Evolutionary conservation across 768 basidiomycete genomes (phyloP), one percentile per base, ranked within the genome.

Genomic region (Podaxis sp.): DNA sequence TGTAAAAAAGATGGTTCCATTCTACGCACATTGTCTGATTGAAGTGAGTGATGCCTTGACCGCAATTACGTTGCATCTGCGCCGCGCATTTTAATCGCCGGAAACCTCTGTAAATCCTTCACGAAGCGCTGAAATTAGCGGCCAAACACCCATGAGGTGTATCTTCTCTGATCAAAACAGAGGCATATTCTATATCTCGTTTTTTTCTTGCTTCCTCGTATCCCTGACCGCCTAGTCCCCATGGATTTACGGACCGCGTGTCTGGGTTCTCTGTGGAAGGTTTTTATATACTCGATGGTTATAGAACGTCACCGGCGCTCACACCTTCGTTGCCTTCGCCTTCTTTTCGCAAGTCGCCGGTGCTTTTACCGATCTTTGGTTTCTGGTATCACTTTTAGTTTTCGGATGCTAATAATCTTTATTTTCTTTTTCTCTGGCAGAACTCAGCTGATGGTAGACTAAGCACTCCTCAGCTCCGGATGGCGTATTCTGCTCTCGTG

Each of bases 401-500:
- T 38, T 12, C 19, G n/a, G 19, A 28, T 59, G 53, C n/a, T n/a
- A 46, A n/a, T 59, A 61, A 44, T 49, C 39, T 55, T 49, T n/a
- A 54, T 19, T 13, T 22, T 60, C 52, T 26, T 7, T 49, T 63
- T 63, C 7, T 52, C 15, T 9, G 7, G 19, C 15, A 92, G 88
- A 92, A 89, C 71, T 87, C 90, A 1, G 70, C 71, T 0, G 83
- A 89, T 44, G 85, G 82, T 26, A 80, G 77, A 64, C 77, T 95
- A 13, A 88, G 79, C 62, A 83, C 82, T 0, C 61, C 79, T 0
- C 94, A 95, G 69, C 80, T 95, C 7, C 76, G 88, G 30, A 79
- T 93, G 44, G 92, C 94, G 5, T 93, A 84, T 69, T 78, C 88
- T n/a, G 83, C 88, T 6, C 79, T 94, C 12, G 85, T 92, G 26